These are phyloP conservation scores for Diaporthe sp. DNA, from an alignment of 2,329 filamentous ascomycete species.

Conservation along the genomic window DNA sequence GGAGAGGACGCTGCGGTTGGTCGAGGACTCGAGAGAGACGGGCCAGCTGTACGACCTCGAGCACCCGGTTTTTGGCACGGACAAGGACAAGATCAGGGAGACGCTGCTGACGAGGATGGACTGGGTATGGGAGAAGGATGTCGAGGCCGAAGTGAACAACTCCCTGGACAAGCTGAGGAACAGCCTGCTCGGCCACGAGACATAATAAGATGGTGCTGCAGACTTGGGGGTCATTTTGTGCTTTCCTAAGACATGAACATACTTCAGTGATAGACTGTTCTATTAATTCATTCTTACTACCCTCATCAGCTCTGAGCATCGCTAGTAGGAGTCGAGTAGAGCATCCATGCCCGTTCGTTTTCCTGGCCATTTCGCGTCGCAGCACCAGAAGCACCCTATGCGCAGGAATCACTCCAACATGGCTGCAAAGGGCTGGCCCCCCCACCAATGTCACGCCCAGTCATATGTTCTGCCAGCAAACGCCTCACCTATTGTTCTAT, in stretches of 20 bases:
- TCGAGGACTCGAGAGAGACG: slow-evolving; percentile 63
- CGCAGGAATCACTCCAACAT: not conserved
- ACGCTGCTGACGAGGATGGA: slow-evolving; percentile 40
- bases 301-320: not conserved
- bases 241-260: not conserved
- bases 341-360: not conserved
- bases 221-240: no score
- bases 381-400: not conserved
- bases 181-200: slow-evolving; percentile 23
- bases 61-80: slow-evolving; percentile 33
- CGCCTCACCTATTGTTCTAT: not conserved
- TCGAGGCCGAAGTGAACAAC: slow-evolving; percentile 29
- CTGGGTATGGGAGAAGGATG: slow-evolving; percentile 41
- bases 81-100: slow-evolving; percentile 40
- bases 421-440: not conserved
- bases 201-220: not conserved
- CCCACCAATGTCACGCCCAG: not conserved
- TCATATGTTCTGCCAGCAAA: not conserved
- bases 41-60: slow-evolving; percentile 58
- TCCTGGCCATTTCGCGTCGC: not conserved
- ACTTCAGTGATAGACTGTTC: not conserved
- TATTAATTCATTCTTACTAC: not conserved
- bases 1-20: slow-evolving; percentile 63
- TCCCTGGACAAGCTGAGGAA: slow-evolving; percentile 32
- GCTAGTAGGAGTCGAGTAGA: not conserved